These are phyloP conservation scores for Bryoerythrophyllum caledonicum DNA, from an alignment of 225 moss, liverwort and hornwort species.

Conservation along the genomic window DNA sequence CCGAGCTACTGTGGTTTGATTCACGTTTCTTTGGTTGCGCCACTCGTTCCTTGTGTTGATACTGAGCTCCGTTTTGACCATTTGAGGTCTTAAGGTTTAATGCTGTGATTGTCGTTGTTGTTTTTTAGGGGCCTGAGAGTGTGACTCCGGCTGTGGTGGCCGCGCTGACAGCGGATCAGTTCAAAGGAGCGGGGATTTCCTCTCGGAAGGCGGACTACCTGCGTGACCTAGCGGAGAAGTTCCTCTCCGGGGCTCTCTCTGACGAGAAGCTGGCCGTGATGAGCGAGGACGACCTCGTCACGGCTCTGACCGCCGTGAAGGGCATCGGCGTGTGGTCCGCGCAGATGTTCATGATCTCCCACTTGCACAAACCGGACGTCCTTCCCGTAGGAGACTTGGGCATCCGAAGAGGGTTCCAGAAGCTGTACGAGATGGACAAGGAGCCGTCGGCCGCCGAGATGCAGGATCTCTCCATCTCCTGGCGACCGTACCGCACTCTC, in stretches of 20 bases:
- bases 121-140: slow-evolving; percentile 29
- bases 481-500: slow-evolving; percentile 71
- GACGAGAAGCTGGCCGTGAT: slow-evolving; percentile 47
- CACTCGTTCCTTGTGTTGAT: no score
- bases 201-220: slow-evolving; percentile 65
- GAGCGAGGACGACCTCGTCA: slow-evolving; percentile 63
- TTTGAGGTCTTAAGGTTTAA: neutral
- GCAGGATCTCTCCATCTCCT: slow-evolving; percentile 49
- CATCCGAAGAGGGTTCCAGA: slow-evolving; percentile 66
- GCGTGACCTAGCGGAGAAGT: slow-evolving; percentile 60
- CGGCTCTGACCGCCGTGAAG: slow-evolving; percentile 61
- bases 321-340: slow-evolving; percentile 82
- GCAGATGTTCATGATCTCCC: slow-evolving; percentile 85
- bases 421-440: slow-evolving; percentile 48
- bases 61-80: no score
- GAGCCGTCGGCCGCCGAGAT: slow-evolving; percentile 50
- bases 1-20: no score
- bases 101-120: neutral
- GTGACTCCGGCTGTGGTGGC: slow-evolving; percentile 51
- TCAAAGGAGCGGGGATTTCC: slow-evolving; percentile 56
- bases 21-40: no score
- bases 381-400: slow-evolving; percentile 72
- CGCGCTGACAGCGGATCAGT: slow-evolving; percentile 44
- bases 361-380: slow-evolving; percentile 68
- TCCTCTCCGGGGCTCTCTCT: slow-evolving; percentile 56